Conservation (phyloP, 78 protist species). For the Speleostelium caveatum region DNA sequence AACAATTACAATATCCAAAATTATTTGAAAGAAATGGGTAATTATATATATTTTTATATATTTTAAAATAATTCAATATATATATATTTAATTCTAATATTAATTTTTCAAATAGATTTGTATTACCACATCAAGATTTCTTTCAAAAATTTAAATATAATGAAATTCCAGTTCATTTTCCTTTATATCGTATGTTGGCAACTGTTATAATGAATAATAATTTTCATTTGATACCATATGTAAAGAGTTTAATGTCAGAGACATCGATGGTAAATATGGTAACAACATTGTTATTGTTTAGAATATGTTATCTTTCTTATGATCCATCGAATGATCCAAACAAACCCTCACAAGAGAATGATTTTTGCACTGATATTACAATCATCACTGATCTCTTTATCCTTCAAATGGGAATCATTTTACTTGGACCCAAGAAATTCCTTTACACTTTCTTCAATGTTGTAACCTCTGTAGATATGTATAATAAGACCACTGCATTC, state of each 20-base stretch:
- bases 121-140: slow-evolving; percentile 70
- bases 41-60: too few relatives aligned
- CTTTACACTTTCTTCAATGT: slow-evolving; percentile 52
- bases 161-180: slow-evolving; percentile 74
- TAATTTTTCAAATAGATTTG: too few relatives aligned
- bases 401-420: slow-evolving; percentile 34
- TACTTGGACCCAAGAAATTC: slow-evolving; percentile 41
- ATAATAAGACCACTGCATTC: slow-evolving; percentile 24
- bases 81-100: too few relatives aligned
- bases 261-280: slow-evolving; percentile 38
- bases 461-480: slow-evolving; percentile 44
- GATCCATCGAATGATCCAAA: slow-evolving; percentile 43
- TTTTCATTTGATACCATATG: neutral
- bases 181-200: slow-evolving; percentile 50
- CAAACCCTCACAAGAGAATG: neutral
- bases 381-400: slow-evolving; percentile 39
- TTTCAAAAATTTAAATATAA: slow-evolving; percentile 59
- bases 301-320: slow-evolving; percentile 65
- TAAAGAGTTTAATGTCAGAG: neutral
- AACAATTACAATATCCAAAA: neutral
- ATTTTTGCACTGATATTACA: slow-evolving; percentile 46
- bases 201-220: neutral
- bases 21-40: slow-evolving; percentile 1
- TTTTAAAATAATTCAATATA: too few relatives aligned
- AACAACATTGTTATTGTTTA: slow-evolving; percentile 22